Conservation (phyloP, 148 eudicot genomes). For the Oxyria digyna region DNA sequence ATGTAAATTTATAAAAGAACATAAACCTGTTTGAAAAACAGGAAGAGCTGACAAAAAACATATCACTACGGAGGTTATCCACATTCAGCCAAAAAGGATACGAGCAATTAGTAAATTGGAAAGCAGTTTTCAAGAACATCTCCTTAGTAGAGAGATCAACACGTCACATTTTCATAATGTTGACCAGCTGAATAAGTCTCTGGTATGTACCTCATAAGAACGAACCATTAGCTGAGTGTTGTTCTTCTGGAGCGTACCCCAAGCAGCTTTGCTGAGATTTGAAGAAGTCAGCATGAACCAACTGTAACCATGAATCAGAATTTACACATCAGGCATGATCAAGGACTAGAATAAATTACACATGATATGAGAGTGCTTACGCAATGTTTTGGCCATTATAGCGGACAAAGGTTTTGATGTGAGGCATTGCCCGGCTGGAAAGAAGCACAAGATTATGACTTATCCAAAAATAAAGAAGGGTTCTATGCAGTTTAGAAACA, state of each 20-base stretch:
- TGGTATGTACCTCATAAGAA: constrained; percentile 69
- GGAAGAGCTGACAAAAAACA: background rate
- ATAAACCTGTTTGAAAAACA: background rate
- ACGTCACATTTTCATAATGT: background rate
- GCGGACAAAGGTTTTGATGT: constrained; percentile 83
- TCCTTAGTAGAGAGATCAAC: background rate
- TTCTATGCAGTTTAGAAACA: background rate
- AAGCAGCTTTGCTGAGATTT: constrained; percentile 98
- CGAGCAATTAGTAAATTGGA: background rate
- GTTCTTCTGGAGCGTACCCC: constrained; percentile 96
- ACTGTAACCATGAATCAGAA: constrained; percentile 23
- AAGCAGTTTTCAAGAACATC: background rate
- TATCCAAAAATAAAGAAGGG: background rate
- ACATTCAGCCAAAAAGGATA: background rate
- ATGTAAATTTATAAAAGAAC: background rate
- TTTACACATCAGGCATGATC: constrained; percentile 1
- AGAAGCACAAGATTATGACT: background rate
- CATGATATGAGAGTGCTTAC: constrained; percentile 29
- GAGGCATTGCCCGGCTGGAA: constrained; percentile 96
- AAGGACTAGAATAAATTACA: background rate
- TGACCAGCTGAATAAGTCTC: background rate
- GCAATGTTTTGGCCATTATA: constrained; percentile 85
- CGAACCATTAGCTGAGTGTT: constrained; percentile 92
- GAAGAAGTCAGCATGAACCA: constrained; percentile 93
- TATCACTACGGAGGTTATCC: background rate